phyloP scores from a whole-genome alignment of 805 yeast genomes.

The Yarrowia sp. region DNA sequence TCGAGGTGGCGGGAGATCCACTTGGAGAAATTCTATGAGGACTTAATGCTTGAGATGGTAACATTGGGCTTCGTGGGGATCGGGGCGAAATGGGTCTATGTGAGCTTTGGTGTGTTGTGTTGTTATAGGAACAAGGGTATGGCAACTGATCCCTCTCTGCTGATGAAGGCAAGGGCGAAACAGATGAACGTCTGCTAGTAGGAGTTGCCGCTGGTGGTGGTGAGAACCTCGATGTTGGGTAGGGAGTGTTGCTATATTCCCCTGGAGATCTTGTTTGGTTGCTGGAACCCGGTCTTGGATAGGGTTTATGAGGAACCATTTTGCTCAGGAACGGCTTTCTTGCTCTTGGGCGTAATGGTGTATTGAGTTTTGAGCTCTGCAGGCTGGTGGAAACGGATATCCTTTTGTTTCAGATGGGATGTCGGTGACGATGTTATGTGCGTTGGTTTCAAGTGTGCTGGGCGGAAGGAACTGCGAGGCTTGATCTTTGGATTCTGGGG shows the following conservation, averaged over 20 bases:
- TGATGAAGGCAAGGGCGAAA: background rate
- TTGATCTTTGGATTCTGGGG: background rate
- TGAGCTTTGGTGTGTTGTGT: background rate
- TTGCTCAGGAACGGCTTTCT: conserved; percentile 17
- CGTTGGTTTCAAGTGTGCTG: background rate
- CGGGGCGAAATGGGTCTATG: background rate
- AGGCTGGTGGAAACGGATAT: background rate
- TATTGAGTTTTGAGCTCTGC: conserved; percentile 2
- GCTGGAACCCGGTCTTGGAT: conserved; percentile 1
- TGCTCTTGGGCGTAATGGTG: background rate
- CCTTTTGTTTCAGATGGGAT: background rate
- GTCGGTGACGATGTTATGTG: conserved; percentile 1
- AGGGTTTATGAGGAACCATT: conserved; percentile 11
- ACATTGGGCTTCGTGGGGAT: background rate
- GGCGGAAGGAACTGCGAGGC: background rate
- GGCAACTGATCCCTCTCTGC: background rate
- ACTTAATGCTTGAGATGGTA: background rate
- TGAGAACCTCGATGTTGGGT: background rate
- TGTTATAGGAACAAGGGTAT: background rate
- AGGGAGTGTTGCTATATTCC: background rate
- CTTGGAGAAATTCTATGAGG: background rate
- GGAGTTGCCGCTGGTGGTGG: background rate
- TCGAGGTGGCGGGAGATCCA: background rate
- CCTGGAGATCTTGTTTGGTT: background rate
- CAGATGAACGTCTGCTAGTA: background rate